Evolutionary conservation across 495 filamentous ascomycete species (phyloP), one percentile per base, ranked within the genome.

Genomic region (Neurospora sp.): DNA sequence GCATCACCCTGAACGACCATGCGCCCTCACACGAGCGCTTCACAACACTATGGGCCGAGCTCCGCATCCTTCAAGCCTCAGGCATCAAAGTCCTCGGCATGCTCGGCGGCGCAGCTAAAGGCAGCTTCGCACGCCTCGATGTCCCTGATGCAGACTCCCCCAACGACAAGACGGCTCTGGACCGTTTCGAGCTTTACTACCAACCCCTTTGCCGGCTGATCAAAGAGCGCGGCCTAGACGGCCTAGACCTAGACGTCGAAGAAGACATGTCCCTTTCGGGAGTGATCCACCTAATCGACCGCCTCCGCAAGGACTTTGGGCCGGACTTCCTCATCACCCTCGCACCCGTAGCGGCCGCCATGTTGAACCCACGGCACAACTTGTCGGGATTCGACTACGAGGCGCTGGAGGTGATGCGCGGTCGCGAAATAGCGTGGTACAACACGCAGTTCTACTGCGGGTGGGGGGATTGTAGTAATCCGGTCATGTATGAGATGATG

Each of bases 361-460:
- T 96, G 38, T 78, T 84, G 9, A 82, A 87, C 71, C 84, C 83
- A 3, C 78, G 86, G 44, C 78, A 79, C 31, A 84, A 94, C 79
- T 81, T 96, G 0, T 91, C 88, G 37, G 93, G 93, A 0, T 96
- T 96, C 78, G 86, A 88, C 75, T 95, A 96, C 81, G 84, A 87
- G 22, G 85, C 86, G 69, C 84, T 96, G 35, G 93, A 96, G 79
- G 82, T 84, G 27, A 84, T 86, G 81, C 84, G 90, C 9, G 91
- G 91, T 5, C 76, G 80, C 10, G 86, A 90, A 75, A 91, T 95
- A 70, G 85, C 83, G 44, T 96, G 91, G 90, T 97, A 97, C 79
- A 95, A 97, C 75, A 83, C 89, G 20, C 91, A 96, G 78, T 95
- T 96, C 80, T 97, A 97, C 81, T 93, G 90, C 80, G 92, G 92